phyloP scores from a whole-genome alignment of 2,329 filamentous ascomycete species.

The Hymenoscyphus albidus region DNA sequence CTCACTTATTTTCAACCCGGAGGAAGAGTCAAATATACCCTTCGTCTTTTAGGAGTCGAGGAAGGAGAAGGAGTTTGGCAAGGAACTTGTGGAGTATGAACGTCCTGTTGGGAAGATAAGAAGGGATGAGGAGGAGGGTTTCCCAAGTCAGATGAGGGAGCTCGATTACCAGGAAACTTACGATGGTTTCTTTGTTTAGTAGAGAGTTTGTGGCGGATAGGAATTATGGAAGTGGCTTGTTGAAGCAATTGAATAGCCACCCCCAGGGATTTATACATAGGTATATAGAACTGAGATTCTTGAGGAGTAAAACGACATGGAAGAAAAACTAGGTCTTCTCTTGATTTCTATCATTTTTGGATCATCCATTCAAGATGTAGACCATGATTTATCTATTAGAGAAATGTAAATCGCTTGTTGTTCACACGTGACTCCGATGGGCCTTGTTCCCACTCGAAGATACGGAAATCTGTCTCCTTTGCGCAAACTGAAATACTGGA shows the following conservation, averaged over 20 bases:
- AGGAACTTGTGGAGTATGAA: constrained; percentile 16
- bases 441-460: background rate
- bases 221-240: constrained; percentile 18
- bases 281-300: no score
- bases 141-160: constrained; percentile 9
- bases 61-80: constrained; percentile 18
- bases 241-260: background rate
- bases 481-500: background rate
- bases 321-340: no score
- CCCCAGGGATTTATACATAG: no score
- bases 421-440: background rate
- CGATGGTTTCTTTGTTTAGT: constrained; percentile 14
- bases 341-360: no score
- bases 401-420: no score
- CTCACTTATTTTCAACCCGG: constrained; percentile 12
- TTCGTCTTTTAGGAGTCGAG: constrained; percentile 15
- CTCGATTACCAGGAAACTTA: constrained; percentile 20
- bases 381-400: no score
- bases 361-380: no score
- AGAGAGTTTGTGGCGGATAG: constrained; percentile 24
- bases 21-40: constrained; percentile 15
- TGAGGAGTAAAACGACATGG: no score
- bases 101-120: constrained; percentile 13
- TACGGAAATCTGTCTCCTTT: background rate
- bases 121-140: constrained; percentile 20